phyloP scores from a whole-genome alignment of 129 eudicot species.

The Lactuca saligna region DNA sequence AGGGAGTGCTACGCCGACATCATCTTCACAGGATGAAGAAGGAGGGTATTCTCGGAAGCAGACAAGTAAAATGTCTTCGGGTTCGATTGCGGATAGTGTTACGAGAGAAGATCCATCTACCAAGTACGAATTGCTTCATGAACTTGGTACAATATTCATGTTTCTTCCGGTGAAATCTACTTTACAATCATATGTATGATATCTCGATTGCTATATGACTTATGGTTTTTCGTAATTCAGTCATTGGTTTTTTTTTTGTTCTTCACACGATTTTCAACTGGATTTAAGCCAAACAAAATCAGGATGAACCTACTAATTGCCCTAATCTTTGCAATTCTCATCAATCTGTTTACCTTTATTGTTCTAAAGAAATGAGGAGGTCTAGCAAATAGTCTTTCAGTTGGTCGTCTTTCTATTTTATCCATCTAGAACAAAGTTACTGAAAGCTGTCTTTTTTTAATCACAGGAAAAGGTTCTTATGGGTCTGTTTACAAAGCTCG shows the following conservation, averaged over 20 bases:
- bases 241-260: neutral
- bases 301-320: slow-evolving; percentile 13
- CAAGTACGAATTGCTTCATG: slow-evolving; percentile 91
- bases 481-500: slow-evolving; percentile 99
- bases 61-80: slow-evolving; percentile 68
- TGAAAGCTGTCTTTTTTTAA: slow-evolving; percentile 19
- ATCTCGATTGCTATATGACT: neutral
- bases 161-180: slow-evolving; percentile 23
- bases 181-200: slow-evolving; percentile 12
- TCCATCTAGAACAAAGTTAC: slow-evolving; percentile 18
- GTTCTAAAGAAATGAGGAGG: slow-evolving; percentile 1
- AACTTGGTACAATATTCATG: slow-evolving; percentile 57
- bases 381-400: slow-evolving; percentile 16
- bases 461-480: slow-evolving; percentile 92
- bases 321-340: slow-evolving; percentile 8
- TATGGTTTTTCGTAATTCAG: neutral
- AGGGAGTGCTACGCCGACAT: slow-evolving; percentile 40
- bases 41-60: slow-evolving; percentile 48
- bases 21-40: slow-evolving; percentile 34
- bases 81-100: slow-evolving; percentile 81
- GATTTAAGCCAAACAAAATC: neutral
- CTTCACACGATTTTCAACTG: slow-evolving; percentile 5
- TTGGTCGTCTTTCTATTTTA: slow-evolving; percentile 3
- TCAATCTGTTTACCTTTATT: slow-evolving; percentile 11
- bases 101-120: slow-evolving; percentile 92